Evolutionary conservation across 768 basidiomycete species (phyloP).

Genomic region (Xerocomus potaroensis): DNA sequence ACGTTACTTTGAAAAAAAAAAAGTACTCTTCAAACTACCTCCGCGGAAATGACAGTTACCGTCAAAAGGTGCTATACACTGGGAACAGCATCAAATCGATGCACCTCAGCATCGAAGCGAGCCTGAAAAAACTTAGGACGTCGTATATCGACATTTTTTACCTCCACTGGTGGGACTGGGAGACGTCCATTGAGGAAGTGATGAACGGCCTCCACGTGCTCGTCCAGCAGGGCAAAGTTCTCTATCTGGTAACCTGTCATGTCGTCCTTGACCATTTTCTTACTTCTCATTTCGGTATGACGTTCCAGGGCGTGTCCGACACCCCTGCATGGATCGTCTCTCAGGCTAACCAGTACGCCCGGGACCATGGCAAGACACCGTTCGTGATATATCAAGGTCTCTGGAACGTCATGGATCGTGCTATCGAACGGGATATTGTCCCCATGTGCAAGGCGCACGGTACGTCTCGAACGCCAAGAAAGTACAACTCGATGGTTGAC

Average conservation of each 20-base stretch:
- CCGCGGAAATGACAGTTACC: conserved; percentile 4
- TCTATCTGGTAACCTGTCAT: conserved; percentile 32
- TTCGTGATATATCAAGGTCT: conserved; percentile 44
- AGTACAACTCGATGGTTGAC: conserved; percentile 3
- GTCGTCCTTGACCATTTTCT: neutral
- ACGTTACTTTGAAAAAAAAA: neutral
- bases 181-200: conserved; percentile 38
- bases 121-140: conserved; percentile 21
- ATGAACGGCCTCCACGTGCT: conserved; percentile 37
- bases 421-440: conserved; percentile 44
- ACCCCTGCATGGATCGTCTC: conserved; percentile 40
- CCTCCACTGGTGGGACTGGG: conserved; percentile 34
- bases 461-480: conserved; percentile 5
- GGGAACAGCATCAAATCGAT: conserved; percentile 50
- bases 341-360: conserved; percentile 40
- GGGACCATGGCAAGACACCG: conserved; percentile 38
- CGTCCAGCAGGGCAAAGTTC: conserved; percentile 36
- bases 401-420: conserved; percentile 33
- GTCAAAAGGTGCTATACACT: conserved; percentile 36
- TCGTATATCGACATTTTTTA: conserved; percentile 23
- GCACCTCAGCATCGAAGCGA: conserved; percentile 34
- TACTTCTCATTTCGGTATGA: neutral
- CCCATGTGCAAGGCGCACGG: conserved; percentile 30
- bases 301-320: conserved; percentile 25
- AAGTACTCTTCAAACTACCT: conserved; percentile 25